Base-by-base conservation (phyloP, 2,329 filamentous ascomycete genomes). In the Cladosporium austrohemisphaericum region DNA sequence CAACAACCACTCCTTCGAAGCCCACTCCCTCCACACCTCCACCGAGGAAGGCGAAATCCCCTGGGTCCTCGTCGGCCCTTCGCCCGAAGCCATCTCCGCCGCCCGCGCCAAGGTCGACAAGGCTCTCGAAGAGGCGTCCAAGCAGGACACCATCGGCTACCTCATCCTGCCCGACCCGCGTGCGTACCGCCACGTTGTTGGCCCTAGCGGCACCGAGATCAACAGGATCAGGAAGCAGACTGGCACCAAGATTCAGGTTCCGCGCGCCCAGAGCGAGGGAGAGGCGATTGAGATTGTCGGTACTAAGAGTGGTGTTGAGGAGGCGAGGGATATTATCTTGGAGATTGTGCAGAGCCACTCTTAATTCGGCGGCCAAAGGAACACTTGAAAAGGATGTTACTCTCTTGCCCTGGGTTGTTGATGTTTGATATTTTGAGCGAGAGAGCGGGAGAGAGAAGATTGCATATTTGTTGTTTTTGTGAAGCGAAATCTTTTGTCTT, bases 251-350 rank as follows among this genome's bases (percentile, higher is more conserved):
- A 94, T 98, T 66, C 90, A 91, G 57, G 92, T 98, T 32, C 93
- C 93, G 18, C 84, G 88, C 57, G 85, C 88, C 62, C 86, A 94
- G 68, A 75, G 75, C 41, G 71, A 74, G 58, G 78, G 76, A 18
- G 91, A 96, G 69, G 88, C 92, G 3, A 96, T 98, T 65, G 89
- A 95, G 73, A 86, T 98, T 61, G 76, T 85, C 28, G 93, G 93
- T 31, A 80, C 78, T 49, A 80, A 80, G 63, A 86, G 89, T 13
- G 89, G 88, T 10, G 82, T 95, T 29, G 88, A 96, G 70, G 79
- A 86, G 68, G 93, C 93, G 41, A 90, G 86, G 73, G 84, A 95
- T 52, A 76, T 95, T 66, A 96, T 98, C 54, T 73, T 98, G 54
- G 83, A 88, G 52, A 87, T 90, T 55, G 86, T 97, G 59, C 58